Evolutionary conservation across 495 filamentous ascomycete species (phyloP), one percentile per base, ranked within the genome.

Genomic region (Bathelium albidoporum): DNA sequence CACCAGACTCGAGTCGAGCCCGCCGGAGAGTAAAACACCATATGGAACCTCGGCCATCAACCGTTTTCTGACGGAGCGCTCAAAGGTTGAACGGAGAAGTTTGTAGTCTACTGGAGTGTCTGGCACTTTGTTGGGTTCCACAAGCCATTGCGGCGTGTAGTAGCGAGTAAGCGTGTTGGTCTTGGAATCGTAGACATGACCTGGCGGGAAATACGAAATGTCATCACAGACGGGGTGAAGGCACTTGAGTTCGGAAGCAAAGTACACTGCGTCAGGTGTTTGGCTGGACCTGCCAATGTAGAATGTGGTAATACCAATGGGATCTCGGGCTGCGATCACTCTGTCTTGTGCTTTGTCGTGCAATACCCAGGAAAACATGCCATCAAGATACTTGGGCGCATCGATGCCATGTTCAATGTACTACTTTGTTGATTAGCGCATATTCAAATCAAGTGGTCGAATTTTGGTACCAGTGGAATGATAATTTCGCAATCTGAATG

Each of bases 41-140:
- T 96, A 98, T 20, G 94, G 94, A 55, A 98, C 94, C 76, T 98
- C 94, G 22, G 94, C 94, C 94, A 98, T 98, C 70, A 98, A 79
- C 63, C 94, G 85, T 79, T 98, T 98, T 70, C 94, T 85, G 53
- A 98, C 95, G 31, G 94, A 87, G 75, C 84, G 86, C 81, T 97
- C 94, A 44, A 98, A 80, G 0, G 88, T 87, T 66, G 85, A 82
- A 59, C 94, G 85, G 64, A 98, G 79, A 16, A 81, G 62, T 77
- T 87, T 92, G 72, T 90, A 85, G 77, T 97, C 89, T 60, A 95
- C 77, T 0, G 91, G 89, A 11, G 80, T 87, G 12, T 87, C 79
- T 1, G 94, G 93, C 26, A 95, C 81, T 65, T 83, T 86, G 59
- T 76, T 77, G 12, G 87, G 87, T 66, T 97, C 89, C 86, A 75